Percentiles rank a stretch among this genome's conserved stretches.
phyloP scores from a whole-genome alignment of 148 eudicot genomes.

The Cornus suecica region DNA sequence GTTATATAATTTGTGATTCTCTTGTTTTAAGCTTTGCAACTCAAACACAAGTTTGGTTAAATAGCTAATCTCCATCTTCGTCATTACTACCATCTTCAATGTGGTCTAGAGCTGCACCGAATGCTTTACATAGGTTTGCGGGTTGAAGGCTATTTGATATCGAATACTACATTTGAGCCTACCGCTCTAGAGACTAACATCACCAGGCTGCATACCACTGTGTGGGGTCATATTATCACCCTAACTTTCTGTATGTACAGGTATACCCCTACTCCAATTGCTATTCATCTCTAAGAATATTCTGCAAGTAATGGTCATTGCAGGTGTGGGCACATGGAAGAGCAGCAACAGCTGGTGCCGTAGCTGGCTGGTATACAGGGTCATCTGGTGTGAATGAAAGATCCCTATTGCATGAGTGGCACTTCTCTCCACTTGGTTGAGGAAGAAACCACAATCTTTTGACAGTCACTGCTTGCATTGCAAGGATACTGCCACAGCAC shows the following conservation, averaged over 20 bases:
- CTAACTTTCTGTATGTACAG: constrained; percentile 10
- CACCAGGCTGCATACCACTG: too few species aligned
- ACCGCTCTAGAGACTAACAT: too few species aligned
- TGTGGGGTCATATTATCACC: neutral
- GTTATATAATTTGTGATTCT: too few species aligned
- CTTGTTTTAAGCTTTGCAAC: too few species aligned
- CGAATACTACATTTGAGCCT: too few species aligned
- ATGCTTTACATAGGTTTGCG: too few species aligned
- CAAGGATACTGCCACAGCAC: neutral
- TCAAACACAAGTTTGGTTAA: too few species aligned
- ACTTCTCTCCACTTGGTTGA: constrained; percentile 38
- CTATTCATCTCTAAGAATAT: neutral
- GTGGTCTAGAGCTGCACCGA: too few species aligned
- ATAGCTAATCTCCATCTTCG: too few species aligned
- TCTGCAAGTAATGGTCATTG: constrained; percentile 55
- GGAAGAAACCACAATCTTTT: constrained; percentile 14
- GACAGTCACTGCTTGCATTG: neutral
- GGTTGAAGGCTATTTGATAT: too few species aligned
- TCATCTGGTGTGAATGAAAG: constrained; percentile 60
- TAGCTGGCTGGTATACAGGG: constrained; percentile 33
- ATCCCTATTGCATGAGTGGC: constrained; percentile 70
- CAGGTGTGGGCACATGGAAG: constrained; percentile 68
- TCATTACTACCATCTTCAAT: too few species aligned
- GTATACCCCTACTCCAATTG: neutral
- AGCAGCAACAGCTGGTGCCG: constrained; percentile 48